A percentile compares a stretch with the other conserved stretches of the same genome.
These are phyloP conservation scores for Lophiotrema nucula DNA, from an alignment of 495 filamentous ascomycete genomes.

Conservation along the genomic window DNA sequence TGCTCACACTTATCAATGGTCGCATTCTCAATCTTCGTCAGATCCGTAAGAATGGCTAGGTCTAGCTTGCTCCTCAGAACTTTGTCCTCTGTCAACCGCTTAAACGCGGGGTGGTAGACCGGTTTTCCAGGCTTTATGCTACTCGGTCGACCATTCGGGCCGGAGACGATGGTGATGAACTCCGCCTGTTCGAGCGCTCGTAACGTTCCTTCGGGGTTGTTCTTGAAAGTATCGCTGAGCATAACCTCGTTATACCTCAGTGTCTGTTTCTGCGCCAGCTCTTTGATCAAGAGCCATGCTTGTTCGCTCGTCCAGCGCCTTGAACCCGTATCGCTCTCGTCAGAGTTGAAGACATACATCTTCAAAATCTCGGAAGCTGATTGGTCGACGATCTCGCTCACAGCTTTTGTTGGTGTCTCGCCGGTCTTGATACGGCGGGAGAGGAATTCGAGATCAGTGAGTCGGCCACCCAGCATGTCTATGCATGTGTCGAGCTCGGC, in stretches of 20 bases:
- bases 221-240: constrained; percentile 68
- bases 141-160: constrained; percentile 67
- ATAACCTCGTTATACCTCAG: constrained; percentile 83
- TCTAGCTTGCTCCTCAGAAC: constrained; percentile 76
- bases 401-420: constrained; percentile 79
- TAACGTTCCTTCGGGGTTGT: constrained; percentile 66
- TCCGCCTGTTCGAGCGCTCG: constrained; percentile 82
- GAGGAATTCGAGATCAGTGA: constrained; percentile 92
- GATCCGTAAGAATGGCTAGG: constrained; percentile 61
- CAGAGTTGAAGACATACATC: constrained; percentile 74
- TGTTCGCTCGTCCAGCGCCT: constrained; percentile 75
- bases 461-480: constrained; percentile 74
- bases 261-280: constrained; percentile 58
- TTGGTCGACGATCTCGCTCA: constrained; percentile 84
- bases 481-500: constrained; percentile 79
- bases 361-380: constrained; percentile 87
- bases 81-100: constrained; percentile 63
- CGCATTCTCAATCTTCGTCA: constrained; percentile 69
- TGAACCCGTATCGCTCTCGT: constrained; percentile 28
- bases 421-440: constrained; percentile 87
- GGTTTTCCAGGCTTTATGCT: constrained; percentile 78
- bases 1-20: constrained; percentile 75
- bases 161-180: constrained; percentile 73
- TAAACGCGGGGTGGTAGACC: constrained; percentile 83
- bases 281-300: constrained; percentile 83